Evolutionary conservation across 371 early-diverging fungal species (phyloP), one percentile per base, ranked within the genome.

Genomic region (Choanephora cucurbitarum): DNA sequence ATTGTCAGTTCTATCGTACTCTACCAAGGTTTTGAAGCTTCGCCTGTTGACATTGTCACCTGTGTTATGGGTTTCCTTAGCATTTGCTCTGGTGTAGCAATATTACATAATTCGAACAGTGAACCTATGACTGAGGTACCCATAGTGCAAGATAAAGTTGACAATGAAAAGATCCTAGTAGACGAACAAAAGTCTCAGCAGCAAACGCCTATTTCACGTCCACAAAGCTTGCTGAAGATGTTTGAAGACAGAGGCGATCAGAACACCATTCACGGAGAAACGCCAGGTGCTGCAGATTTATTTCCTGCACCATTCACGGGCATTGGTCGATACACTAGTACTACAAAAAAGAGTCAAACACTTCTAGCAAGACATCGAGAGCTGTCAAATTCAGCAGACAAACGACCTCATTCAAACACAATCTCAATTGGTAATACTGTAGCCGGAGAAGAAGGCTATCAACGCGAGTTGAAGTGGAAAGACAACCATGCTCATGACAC

Each of bases 51-150:
- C 47, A 82, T 97, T 49, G 82, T 87, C 3, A 89, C 94, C 5
- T 85, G 96, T 46, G 85, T 97, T 34, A 79, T 87, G 63, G 98
- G 97, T 0, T 97, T 97, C 70, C 62, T 93, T 15, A 89, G 88
- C 24, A 94, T 96, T 49, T 96, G 85, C 39, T 77, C 76, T 1
- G 79, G 79, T 17, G 72, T 79, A 1, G 67, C 79, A 0, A 52
- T 79, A 9, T 44, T 79, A 1, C 79, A 79, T 43, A 61, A 71
- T 31, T 75, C 79, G 41, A 66, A 60, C 18, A 67, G 67, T 40
- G 48, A 66, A 13, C 60, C 59, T 1, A 14, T 42, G 28, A 31
- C 54, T 23, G 31, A 44, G 1, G 39, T 11, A 17, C 51, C 31
- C 4, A 19, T n/a, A 19, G 23, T 51, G 19, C 34, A 48, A 9